A percentile compares a stretch with the other conserved stretches of the same genome.
Evolutionary conservation across 1,139 yeast species (phyloP).

Genomic region (Suzukiozyma palmioleophila): DNA sequence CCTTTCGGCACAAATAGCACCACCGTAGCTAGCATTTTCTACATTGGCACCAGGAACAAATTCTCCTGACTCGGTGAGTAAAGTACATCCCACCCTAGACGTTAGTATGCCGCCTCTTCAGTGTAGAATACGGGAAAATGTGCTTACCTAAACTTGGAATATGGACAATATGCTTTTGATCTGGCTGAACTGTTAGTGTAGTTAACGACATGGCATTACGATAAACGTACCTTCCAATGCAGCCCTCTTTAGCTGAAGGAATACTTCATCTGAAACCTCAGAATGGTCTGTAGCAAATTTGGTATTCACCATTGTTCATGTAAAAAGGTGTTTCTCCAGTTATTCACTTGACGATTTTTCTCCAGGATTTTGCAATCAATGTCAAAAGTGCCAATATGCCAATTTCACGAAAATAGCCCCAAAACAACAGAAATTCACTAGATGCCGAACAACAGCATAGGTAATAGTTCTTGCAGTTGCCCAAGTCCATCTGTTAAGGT

Average conservation of each 20-base stretch:
- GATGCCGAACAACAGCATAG: no score
- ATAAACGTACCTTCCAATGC: conserved; percentile 28
- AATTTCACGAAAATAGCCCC: no score
- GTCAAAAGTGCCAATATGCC: no score
- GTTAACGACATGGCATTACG: not conserved
- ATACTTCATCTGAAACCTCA: conserved; percentile 19
- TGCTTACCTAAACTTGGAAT: conserved; percentile 66
- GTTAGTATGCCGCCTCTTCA: conserved; percentile 15
- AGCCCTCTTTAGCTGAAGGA: conserved; percentile 18
- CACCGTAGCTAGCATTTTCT: conserved; percentile 91
- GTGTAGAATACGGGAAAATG: not conserved
- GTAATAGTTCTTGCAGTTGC: no score
- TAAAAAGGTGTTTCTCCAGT: no score
- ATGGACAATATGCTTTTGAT: conserved; percentile 66
- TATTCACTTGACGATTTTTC: not conserved
- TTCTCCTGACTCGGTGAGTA: conserved; percentile 50
- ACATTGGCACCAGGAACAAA: conserved; percentile 75
- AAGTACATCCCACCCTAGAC: conserved; percentile 72
- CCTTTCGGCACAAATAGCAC: conserved; percentile 87
- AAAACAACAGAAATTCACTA: no score
- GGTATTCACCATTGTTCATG: not conserved
- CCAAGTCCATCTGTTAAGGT: no score
- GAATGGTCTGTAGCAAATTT: conserved; percentile 8
- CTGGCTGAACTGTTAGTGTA: conserved; percentile 35
- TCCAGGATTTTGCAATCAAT: no score